phyloP scores from a whole-genome alignment of 2,329 filamentous ascomycete species.

The Amylocarpus encephaloides region DNA sequence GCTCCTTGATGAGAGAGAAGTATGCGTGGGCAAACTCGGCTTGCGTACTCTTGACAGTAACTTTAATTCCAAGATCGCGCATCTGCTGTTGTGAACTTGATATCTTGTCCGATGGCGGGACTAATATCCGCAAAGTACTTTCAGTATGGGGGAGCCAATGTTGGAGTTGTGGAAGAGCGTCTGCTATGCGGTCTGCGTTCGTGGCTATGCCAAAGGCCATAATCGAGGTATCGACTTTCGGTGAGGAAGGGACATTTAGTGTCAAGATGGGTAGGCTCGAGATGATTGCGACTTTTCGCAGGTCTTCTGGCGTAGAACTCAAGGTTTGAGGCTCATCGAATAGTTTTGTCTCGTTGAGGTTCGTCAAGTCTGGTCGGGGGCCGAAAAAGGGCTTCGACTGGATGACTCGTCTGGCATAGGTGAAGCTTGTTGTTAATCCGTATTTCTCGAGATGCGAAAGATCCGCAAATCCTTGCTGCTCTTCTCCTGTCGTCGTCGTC shows the following conservation, averaged over 20 bases:
- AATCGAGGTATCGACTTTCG: conserved; percentile 18
- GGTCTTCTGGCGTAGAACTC: conserved; percentile 2
- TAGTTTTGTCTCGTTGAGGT: conserved; percentile 11
- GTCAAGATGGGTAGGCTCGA: conserved; percentile 8
- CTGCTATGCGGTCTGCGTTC: conserved; percentile 15
- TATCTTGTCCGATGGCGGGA: conserved; percentile 12
- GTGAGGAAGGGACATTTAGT: conserved; percentile 14
- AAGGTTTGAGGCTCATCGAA: conserved; percentile 8
- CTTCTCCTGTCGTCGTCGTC: neutral
- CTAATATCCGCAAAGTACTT: conserved; percentile 17
- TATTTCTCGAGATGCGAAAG: conserved; percentile 14
- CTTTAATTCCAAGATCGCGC: conserved; percentile 13
- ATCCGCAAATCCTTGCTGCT: conserved; percentile 3
- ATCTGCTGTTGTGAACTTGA: conserved; percentile 11
- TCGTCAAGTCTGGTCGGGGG: conserved; percentile 14
- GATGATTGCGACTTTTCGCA: conserved; percentile 5
- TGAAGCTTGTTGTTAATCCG: conserved; percentile 13
- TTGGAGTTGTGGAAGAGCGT: conserved; percentile 18
- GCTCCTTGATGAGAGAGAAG: conserved; percentile 23
- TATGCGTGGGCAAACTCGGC: conserved; percentile 17
- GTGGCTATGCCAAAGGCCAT: conserved; percentile 26
- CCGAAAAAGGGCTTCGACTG: conserved; percentile 6
- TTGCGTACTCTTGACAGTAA: conserved; percentile 11
- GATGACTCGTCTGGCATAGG: conserved; percentile 17
- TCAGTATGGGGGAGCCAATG: conserved; percentile 23